A percentile compares a stretch with the other conserved stretches of the same genome.
These are phyloP conservation scores for Cutaneotrichosporon curvatum DNA, from an alignment of 1,284 basidiomycete genomes.

Conservation along the genomic window DNA sequence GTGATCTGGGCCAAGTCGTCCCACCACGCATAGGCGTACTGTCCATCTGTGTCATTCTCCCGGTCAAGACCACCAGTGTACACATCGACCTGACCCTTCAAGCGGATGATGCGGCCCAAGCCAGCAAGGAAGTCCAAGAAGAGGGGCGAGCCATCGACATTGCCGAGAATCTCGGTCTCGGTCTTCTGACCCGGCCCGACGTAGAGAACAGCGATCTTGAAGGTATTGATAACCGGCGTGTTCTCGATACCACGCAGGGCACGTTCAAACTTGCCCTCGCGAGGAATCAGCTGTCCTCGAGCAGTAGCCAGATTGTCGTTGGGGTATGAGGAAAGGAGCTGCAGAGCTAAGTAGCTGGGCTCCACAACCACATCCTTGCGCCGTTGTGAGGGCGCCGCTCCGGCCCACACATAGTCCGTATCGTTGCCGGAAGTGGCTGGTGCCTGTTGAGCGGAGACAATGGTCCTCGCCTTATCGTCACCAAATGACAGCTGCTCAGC, in stretches of 20 bases:
- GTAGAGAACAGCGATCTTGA: conserved; percentile 94
- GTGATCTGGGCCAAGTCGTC: conserved; percentile 94
- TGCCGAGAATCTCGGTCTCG: conserved; percentile 81
- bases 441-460: conserved; percentile 7
- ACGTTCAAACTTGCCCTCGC: conserved; percentile 54
- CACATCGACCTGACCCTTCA: conserved; percentile 88
- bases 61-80: conserved; percentile 85
- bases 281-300: conserved; percentile 47
- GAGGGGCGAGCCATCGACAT: conserved; percentile 86
- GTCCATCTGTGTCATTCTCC: conserved; percentile 72
- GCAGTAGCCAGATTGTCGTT: conserved; percentile 44
- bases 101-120: conserved; percentile 77
- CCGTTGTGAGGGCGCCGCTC: conserved; percentile 73
- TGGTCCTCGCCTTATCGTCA: conserved; percentile 1
- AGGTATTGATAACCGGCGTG: conserved; percentile 92
- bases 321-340: conserved; percentile 72
- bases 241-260: conserved; percentile 68
- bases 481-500: not conserved
- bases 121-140: conserved; percentile 89
- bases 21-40: conserved; percentile 96
- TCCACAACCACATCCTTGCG: conserved; percentile 78
- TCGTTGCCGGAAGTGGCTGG: not conserved
- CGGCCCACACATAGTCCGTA: conserved; percentile 66
- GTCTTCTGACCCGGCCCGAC: conserved; percentile 83
- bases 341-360: conserved; percentile 79